Conservation (phyloP, 1,284 basidiomycete species). For the Puccinia horiana region DNA sequence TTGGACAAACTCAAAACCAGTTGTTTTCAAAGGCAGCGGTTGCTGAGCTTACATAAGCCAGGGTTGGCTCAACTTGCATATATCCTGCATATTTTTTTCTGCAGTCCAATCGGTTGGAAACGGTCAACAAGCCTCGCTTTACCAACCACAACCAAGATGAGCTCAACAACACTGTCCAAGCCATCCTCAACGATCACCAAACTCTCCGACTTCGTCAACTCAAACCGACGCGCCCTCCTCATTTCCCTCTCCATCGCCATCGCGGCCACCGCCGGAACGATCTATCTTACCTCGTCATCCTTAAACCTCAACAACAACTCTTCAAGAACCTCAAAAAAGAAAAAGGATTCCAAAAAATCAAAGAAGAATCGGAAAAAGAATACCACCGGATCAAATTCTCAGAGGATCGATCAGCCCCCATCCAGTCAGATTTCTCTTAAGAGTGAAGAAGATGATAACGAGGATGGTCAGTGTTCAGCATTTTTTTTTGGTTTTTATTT, state of each 20-base stretch:
- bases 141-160: not conserved
- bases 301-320: not conserved
- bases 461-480: constrained; percentile 1
- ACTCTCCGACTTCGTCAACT: constrained; percentile 17
- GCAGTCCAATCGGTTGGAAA: not conserved
- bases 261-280: constrained; percentile 38
- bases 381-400: not conserved
- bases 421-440: not conserved
- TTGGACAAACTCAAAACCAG: too few relatives aligned
- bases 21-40: not conserved
- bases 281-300: constrained; percentile 39
- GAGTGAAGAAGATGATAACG: constrained; percentile 20
- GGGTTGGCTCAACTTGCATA: not conserved
- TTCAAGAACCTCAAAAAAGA: constrained; percentile 9
- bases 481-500: not conserved
- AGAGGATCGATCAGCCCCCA: not conserved
- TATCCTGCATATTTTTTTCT: not conserved
- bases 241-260: constrained; percentile 45
- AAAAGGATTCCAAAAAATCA: constrained; percentile 35
- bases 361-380: constrained; percentile 43
- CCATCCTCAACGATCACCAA: constrained; percentile 2
- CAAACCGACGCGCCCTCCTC: constrained; percentile 16
- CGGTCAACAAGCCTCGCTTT: not conserved
- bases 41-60: not conserved
- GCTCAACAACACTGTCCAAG: not conserved